Base-by-base conservation (phyloP, 345 rosid genomes). In the Triadica sebifera region DNA sequence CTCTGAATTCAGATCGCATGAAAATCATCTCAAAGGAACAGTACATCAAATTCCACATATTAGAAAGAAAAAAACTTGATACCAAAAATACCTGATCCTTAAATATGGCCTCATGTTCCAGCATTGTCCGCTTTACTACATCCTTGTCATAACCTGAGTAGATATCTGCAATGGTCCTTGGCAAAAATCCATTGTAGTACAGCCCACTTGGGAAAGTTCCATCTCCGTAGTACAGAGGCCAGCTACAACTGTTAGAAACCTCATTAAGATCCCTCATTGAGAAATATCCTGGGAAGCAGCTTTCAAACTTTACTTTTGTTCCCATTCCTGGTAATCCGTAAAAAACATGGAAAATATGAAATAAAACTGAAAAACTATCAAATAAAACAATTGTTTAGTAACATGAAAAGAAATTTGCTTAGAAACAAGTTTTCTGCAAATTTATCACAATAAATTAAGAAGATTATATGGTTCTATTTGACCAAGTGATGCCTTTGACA, bases 71-170 rank as follows among this genome's bases (percentile, higher is more conserved):
- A 29, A 29, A 29, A 67, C 17, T 67, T 16, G 65, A n/a, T 68
- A 73, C 47, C 20, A 47, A 62, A 19, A 53, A 50, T 80, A 94
- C 98, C 97, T 94, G 98, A 38, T 86, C 65, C 90, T 85, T 88
- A 73, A 94, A 94, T 34, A 82, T 82, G 34, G 93, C 89, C 78
- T 94, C 98, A 41, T 94, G 98, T 82, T 91, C 86, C 43, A 94
- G 92, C 87, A 94, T 92, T 53, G 83, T 92, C 65, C 51, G 90
- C 85, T 88, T 92, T 81, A 92, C 81, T 53, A 68, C 66, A 71
- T 88, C 92, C 81, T 80, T 92, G 69, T 86, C 92, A 45, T 83
- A 77, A 41, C 78, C 88, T 3, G 82, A 74, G 84, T 78, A 85
- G 25, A 84, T 68, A 76, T 89, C 93, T 4, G 81, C 70, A 11